Evolutionary conservation across 2,329 filamentous ascomycete species (phyloP).

Genomic region (Clarireedia hainanense): DNA sequence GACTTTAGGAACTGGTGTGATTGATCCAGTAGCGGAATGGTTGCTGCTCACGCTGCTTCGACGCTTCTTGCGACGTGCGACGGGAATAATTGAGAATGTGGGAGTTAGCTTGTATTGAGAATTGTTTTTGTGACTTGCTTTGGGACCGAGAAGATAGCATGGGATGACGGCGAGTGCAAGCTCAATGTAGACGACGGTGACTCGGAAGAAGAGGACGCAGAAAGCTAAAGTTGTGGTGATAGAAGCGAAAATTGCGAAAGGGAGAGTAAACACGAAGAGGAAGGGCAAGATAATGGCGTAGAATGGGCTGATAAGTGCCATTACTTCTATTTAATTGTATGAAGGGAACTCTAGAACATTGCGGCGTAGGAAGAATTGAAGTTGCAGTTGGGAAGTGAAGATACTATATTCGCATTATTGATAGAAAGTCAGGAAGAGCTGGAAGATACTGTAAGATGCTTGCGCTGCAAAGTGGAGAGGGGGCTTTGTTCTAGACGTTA

Average conservation of each 20-base stretch:
- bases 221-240: slow-evolving; percentile 57
- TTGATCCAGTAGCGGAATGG: slow-evolving; percentile 26
- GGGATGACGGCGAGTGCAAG: slow-evolving; percentile 50
- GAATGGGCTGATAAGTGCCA: slow-evolving; percentile 47
- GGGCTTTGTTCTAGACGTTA: no score
- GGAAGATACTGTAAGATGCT: not conserved
- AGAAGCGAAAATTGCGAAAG: slow-evolving; percentile 54
- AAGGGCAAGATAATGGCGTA: slow-evolving; percentile 53
- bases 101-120: not conserved
- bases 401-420: no score
- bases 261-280: slow-evolving; percentile 53
- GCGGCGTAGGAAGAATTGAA: not conserved
- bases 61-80: slow-evolving; percentile 13
- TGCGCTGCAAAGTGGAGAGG: no score
- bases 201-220: slow-evolving; percentile 51
- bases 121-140: not conserved
- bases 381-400: not conserved
- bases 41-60: slow-evolving; percentile 26
- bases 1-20: slow-evolving; percentile 19
- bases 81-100: slow-evolving; percentile 4
- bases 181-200: slow-evolving; percentile 56
- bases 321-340: slow-evolving; percentile 22
- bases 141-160: slow-evolving; percentile 39
- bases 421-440: not conserved
- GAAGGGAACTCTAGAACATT: not conserved